Base-by-base conservation (phyloP, 371 early-diverging fungal species). In the Lichtheimia ramosa region DNA sequence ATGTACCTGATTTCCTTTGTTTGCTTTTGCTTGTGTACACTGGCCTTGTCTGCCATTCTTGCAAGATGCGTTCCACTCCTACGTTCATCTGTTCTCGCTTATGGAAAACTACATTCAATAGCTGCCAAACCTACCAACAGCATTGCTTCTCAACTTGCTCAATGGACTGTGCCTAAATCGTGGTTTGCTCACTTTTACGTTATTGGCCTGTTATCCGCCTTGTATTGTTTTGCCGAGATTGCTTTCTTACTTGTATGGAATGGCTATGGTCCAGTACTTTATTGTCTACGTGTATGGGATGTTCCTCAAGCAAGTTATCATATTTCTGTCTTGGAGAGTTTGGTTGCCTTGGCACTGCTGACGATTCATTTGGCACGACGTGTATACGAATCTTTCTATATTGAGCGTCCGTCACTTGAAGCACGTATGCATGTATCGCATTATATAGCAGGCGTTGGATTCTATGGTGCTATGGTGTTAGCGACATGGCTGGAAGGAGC, bases 121-220 rank as follows among this genome's bases (percentile, higher is more conserved):
- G 56, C 68, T 7, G 67, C 67, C 54, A 61, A 57, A 23, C 78
- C 78, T 1, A 48, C 21, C 1, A 71, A 73, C 2, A 4, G 4
- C 0, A 53, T 66, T 46, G 66, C 68, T 18, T 2, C 12, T 3
- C 39, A 51, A 21, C 46, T 81, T 13, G 54, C 66, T 0, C 62
- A 48, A 23, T 57, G 71, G 41, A 83, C 77, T 4, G 87, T 91
- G 0, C 84, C 88, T 3, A 91, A 91, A 58, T 59, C 68, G 12
- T 80, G 74, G 68, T 91, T 91, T 71, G 61, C 78, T 0, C 90
- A 90, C 59, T 91, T 91, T 61, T 91, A 91, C 61, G 63, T 79
- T 5, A 52, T 85, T 16, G 87, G 86, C 0, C 63, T 68, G 28
- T 34, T 43, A 4, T 71, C 62, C 42, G 79, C 71, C 6, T 27